Percentiles rank a stretch among this genome's conserved stretches.
phyloP scores from a whole-genome alignment of 2,329 filamentous ascomycete genomes.

The Pseudohalonectria lignicola region DNA sequence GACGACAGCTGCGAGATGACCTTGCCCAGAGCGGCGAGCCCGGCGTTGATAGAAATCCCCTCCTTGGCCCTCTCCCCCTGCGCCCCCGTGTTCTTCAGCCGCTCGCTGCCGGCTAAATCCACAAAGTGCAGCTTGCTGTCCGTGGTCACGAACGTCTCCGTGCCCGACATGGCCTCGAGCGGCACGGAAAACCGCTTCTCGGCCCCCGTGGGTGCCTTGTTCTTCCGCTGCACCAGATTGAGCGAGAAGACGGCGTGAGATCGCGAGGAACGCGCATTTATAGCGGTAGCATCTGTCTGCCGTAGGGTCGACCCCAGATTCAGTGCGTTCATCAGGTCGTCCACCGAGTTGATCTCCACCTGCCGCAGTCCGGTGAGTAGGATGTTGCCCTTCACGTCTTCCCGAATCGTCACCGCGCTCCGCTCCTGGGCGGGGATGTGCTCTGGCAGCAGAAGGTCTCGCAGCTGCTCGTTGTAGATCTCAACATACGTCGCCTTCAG shows the following conservation, averaged over 20 bases:
- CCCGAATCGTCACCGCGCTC: constrained; percentile 75
- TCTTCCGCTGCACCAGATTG: constrained; percentile 81
- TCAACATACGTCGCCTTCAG: constrained; percentile 91
- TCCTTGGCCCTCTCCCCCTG: constrained; percentile 91
- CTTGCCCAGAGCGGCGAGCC: constrained; percentile 87
- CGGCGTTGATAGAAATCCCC: constrained; percentile 96
- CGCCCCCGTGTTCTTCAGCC: constrained; percentile 92
- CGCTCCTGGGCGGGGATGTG: constrained; percentile 59
- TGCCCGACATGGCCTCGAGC: constrained; percentile 63
- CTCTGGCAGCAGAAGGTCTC: constrained; percentile 80
- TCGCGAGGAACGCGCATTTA: constrained; percentile 94
- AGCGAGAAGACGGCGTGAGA: constrained; percentile 96
- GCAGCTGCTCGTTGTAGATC: constrained; percentile 95
- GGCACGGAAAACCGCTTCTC: constrained; percentile 87
- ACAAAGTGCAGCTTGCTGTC: constrained; percentile 99
- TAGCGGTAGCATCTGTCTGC: constrained; percentile 92
- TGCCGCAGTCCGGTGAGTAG: constrained; percentile 83
- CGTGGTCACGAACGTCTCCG: constrained; percentile 65
- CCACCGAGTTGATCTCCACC: constrained; percentile 79
- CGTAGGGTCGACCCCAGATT: constrained; percentile 90
- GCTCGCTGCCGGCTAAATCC: constrained; percentile 91
- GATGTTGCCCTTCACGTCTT: constrained; percentile 91
- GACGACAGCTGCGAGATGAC: constrained; percentile 97
- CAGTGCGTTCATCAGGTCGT: constrained; percentile 79
- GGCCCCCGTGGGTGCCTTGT: constrained; percentile 36